Percentiles rank a stretch among this genome's conserved stretches.
These are phyloP conservation scores for Tylopilus sp. DNA, from an alignment of 768 basidiomycete species.

Conservation along the genomic window DNA sequence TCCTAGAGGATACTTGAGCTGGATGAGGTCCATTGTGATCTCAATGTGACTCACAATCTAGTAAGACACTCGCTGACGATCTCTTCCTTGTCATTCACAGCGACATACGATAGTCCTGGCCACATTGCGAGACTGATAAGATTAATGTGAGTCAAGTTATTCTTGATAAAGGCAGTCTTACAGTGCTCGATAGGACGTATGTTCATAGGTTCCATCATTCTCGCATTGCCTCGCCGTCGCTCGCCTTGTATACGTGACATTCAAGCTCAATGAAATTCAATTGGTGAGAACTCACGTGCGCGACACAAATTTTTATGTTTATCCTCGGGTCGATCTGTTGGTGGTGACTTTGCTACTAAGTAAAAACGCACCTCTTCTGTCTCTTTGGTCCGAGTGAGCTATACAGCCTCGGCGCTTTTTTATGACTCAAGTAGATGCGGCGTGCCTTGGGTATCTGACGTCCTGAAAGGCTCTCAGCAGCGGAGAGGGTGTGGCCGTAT, in stretches of 20 bases:
- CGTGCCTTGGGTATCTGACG: no score
- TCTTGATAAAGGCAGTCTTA: neutral
- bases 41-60: conserved; percentile 3
- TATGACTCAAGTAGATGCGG: no score
- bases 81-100: neutral
- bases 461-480: no score
- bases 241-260: neutral
- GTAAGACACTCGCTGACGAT: conserved; percentile 11
- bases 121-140: neutral
- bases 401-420: no score
- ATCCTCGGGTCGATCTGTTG: neutral
- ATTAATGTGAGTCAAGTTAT: neutral
- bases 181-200: neutral
- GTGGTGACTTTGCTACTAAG: no score
- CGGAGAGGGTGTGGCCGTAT: no score
- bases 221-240: conserved; percentile 3
- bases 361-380: no score
- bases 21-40: neutral
- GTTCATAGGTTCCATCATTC: neutral
- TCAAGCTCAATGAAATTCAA: neutral
- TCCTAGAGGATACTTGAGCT: conserved; percentile 4
- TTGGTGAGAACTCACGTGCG: neutral
- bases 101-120: conserved; percentile 4
- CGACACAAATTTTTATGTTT: neutral
- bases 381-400: no score